Evolutionary conservation across 495 filamentous ascomycete genomes (phyloP), one percentile per base, ranked within the genome.

Genomic region (Neurospora cerealis): DNA sequence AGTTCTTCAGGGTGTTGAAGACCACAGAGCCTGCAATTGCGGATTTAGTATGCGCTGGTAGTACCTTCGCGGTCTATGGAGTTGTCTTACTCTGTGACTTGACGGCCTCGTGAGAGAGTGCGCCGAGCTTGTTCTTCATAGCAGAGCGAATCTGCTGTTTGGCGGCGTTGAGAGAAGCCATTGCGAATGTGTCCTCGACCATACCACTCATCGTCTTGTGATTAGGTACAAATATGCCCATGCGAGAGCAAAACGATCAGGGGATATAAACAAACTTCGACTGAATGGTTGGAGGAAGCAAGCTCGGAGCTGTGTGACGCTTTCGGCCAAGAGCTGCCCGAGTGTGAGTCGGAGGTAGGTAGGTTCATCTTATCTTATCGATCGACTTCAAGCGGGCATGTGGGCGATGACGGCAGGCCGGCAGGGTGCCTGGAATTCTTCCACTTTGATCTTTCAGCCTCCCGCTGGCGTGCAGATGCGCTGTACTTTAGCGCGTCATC

Each of bases 111-210:
- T 84, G 79, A 15, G 90, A 81, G 69, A 96, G 73, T 19, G 78
- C 80, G 28, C 86, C 84, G 13, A 95, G 85, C 15, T 83, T 85
- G 46, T 87, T 85, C 74, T 90, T 92, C 84, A 96, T 92, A 62
- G 85, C 81, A 66, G 87, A 85, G 62, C 93, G 88, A 71, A 96
- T 83, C 72, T 93, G 90, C 77, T 90, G 90, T 83, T 97, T 97
- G 36, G 91, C 90, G 46, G 85, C 82, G 74, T 76, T 74, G 72
- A 81, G 77, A 2, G 80, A 74, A 42, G 80, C 79, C 79, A 81
- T 81, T 6, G 69, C 71, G 44, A 39, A 36, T 10, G 71, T 19
- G 11, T 71, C 72, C 32, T 73, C 76, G 11, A 69, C 76, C 72
- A 74, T 74, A 19, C 28, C 54, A 66, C 28, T 19, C 54, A 66